Evolutionary conservation across 306 rosid species (phyloP).

Genomic region (Prunus kanzakura): DNA sequence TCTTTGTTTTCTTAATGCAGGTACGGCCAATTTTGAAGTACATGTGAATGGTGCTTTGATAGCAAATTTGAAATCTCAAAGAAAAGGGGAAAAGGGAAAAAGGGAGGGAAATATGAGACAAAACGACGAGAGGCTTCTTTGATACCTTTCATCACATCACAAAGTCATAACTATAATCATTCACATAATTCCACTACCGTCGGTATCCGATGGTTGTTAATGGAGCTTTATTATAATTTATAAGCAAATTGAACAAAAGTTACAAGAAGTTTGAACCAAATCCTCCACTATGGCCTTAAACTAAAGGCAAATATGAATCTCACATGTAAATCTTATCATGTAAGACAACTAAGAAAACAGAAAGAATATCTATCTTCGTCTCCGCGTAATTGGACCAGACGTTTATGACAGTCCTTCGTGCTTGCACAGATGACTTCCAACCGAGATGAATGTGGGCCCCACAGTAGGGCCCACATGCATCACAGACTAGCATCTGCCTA

Average conservation of each 20-base stretch:
- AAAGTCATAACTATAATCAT: too few species aligned
- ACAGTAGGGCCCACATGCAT: not conserved
- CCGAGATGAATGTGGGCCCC: not conserved
- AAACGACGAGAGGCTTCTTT: too few species aligned
- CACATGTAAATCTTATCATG: not conserved
- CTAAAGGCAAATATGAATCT: not conserved
- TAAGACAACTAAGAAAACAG: not conserved
- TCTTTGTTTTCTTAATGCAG: too few species aligned
- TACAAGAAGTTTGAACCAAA: not conserved
- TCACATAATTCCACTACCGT: too few species aligned
- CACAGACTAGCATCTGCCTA: not conserved
- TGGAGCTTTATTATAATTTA: too few species aligned
- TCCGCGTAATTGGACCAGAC: not conserved
- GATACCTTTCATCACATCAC: too few species aligned
- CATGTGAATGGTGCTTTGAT: too few species aligned
- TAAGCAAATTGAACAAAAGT: not conserved
- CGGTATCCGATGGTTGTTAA: too few species aligned
- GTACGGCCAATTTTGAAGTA: too few species aligned
- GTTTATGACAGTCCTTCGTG: not conserved
- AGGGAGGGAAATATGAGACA: too few species aligned
- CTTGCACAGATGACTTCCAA: not conserved
- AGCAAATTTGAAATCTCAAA: too few species aligned
- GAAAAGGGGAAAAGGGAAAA: too few species aligned
- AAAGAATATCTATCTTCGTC: not conserved
- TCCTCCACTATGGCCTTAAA: not conserved